Conservation (phyloP, 2,329 filamentous ascomycete species). For the Botrytis aclada region DNA sequence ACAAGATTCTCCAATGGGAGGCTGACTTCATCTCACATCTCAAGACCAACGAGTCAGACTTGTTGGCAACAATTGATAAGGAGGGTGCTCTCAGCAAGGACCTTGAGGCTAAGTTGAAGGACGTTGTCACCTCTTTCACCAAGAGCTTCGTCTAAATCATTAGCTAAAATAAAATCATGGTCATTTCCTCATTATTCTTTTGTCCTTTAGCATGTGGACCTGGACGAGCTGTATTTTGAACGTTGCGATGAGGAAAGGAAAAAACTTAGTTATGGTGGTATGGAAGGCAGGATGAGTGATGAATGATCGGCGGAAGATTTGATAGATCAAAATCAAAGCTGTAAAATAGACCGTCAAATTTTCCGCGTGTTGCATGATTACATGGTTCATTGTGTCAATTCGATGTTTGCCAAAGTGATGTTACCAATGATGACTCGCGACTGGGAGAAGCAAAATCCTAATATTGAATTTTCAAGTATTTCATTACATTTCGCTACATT, state of each 20-base stretch:
- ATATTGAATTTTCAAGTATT: neutral
- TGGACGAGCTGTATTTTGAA: constrained; percentile 30
- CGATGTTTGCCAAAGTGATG: neutral
- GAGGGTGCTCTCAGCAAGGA: constrained; percentile 97
- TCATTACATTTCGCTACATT: neutral
- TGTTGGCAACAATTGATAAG: constrained; percentile 86
- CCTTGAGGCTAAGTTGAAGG: constrained; percentile 76
- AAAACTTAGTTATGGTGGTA: neutral
- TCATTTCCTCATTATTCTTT: constrained; percentile 31
- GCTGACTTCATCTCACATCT: constrained; percentile 89
- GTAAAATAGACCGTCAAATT: constrained; percentile 39
- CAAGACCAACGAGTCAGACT: constrained; percentile 81
- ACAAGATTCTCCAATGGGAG: constrained; percentile 93
- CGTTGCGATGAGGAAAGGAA: neutral
- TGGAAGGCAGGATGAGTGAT: constrained; percentile 19
- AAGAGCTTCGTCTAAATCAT: constrained; percentile 71
- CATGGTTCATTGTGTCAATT: neutral
- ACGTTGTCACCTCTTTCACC: constrained; percentile 76
- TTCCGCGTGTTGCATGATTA: constrained; percentile 24
- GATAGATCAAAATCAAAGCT: constrained; percentile 35
- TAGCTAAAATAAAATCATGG: constrained; percentile 22
- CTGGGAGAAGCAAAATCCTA: neutral
- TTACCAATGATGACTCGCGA: neutral
- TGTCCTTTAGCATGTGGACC: constrained; percentile 33
- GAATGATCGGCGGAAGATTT: constrained; percentile 27